phyloP scores from a whole-genome alignment of 2,329 filamentous ascomycete species.

The Graphiopsis chlorocephala region DNA sequence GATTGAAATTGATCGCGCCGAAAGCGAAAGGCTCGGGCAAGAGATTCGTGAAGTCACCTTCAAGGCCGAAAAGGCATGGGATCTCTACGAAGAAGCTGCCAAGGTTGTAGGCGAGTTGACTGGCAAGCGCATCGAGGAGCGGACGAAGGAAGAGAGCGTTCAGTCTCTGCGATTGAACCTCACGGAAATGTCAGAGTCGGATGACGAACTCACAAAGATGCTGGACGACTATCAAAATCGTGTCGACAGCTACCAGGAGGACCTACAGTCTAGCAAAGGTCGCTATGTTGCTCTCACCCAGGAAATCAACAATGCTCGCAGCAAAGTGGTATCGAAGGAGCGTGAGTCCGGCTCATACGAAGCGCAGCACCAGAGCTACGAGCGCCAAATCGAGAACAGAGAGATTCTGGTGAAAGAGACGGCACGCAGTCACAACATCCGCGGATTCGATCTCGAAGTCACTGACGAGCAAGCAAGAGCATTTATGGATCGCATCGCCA shows the following conservation, averaged over 20 bases:
- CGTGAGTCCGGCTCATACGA: constrained; percentile 72
- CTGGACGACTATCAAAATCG: constrained; percentile 76
- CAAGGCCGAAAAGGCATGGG: constrained; percentile 61
- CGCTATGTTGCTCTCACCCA: constrained; percentile 64
- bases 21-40: constrained; percentile 57
- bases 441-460: constrained; percentile 78
- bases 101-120: constrained; percentile 71
- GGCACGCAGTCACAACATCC: constrained; percentile 72
- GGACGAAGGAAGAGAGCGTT: constrained; percentile 68
- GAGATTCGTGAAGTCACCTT: constrained; percentile 60
- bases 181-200: constrained; percentile 73
- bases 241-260: constrained; percentile 63
- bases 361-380: constrained; percentile 83
- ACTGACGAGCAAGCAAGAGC: constrained; percentile 69
- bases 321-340: constrained; percentile 45
- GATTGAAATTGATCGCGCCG: constrained; percentile 59
- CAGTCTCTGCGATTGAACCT: constrained; percentile 69
- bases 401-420: constrained; percentile 73
- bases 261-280: constrained; percentile 56
- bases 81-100: constrained; percentile 70
- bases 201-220: constrained; percentile 69
- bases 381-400: constrained; percentile 71
- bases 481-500: constrained; percentile 76
- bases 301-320: constrained; percentile 48
- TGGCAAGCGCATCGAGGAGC: constrained; percentile 72